phyloP scores from a whole-genome alignment of 306 rosid species.

The Macrotyloma uniflorum region DNA sequence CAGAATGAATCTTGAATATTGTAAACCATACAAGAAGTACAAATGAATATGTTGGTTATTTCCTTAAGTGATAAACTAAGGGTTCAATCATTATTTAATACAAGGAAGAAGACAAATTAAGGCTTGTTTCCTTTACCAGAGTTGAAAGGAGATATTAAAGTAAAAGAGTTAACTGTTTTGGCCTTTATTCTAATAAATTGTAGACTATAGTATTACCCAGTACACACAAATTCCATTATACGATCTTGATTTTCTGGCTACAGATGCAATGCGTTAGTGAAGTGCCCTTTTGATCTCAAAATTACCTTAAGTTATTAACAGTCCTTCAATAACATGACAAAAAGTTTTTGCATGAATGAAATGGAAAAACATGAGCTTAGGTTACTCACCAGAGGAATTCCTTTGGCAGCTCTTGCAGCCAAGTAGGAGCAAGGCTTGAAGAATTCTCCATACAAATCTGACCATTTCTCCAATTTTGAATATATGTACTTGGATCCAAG shows the following conservation, averaged over 20 bases:
- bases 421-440: slow-evolving; percentile 92
- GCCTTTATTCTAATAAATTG: not conserved
- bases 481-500: slow-evolving; percentile 87
- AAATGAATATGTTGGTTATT: not conserved
- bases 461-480: slow-evolving; percentile 85
- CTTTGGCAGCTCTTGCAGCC: slow-evolving; percentile 93
- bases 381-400: slow-evolving; percentile 74
- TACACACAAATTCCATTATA: not conserved
- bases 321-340: not conserved
- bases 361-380: slow-evolving; percentile 29
- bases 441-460: slow-evolving; percentile 75
- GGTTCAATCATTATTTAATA: not conserved
- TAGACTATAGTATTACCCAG: not conserved
- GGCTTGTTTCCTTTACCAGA: not conserved
- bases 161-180: not conserved
- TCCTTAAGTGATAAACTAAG: not conserved
- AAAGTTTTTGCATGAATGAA: not conserved
- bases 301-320: not conserved
- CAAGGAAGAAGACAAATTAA: not conserved
- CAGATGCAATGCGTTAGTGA: not conserved
- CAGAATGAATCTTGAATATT: not conserved
- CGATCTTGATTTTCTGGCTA: not conserved
- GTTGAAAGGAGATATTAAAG: not conserved
- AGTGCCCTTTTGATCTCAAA: slow-evolving; percentile 5
- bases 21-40: not conserved